These are phyloP conservation scores for Geotrichum candidum DNA, from an alignment of 1,139 yeast genomes.

Conservation along the genomic window DNA sequence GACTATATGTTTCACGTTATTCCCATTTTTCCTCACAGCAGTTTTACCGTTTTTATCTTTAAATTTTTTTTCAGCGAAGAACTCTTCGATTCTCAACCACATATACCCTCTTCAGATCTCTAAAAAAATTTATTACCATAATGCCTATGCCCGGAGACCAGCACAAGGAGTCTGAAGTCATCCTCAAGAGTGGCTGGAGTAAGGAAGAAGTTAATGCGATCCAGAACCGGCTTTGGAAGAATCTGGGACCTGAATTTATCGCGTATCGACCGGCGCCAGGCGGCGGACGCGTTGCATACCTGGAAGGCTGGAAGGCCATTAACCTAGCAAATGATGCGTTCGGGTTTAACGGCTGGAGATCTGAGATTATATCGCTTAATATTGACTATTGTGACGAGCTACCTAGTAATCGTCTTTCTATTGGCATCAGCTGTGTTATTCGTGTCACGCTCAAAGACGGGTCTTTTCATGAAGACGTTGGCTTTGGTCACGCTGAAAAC, in stretches of 20 bases:
- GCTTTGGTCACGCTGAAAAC: slow-evolving; percentile 68
- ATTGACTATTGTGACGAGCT: slow-evolving; percentile 33
- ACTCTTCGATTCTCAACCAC: background rate
- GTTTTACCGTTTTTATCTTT: background rate
- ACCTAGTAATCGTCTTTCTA: slow-evolving; percentile 42
- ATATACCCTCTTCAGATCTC: background rate
- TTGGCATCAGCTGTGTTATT: slow-evolving; percentile 61
- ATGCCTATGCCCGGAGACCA: slow-evolving; percentile 11
- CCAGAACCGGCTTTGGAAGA: slow-evolving; percentile 25
- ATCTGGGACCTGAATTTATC: slow-evolving; percentile 83
- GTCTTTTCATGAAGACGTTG: slow-evolving; percentile 69
- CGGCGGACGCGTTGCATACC: slow-evolving; percentile 36
- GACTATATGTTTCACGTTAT: background rate
- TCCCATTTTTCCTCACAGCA: background rate
- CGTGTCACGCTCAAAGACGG: slow-evolving; percentile 68
- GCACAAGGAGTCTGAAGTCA: background rate
- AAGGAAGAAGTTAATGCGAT: slow-evolving; percentile 16
- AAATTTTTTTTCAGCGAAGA: background rate
- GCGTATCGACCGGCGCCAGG: slow-evolving; percentile 65
- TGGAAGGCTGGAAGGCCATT: slow-evolving; percentile 45
- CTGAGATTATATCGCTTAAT: slow-evolving; percentile 40
- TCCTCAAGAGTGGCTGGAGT: slow-evolving; percentile 3
- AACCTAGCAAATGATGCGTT: slow-evolving; percentile 57
- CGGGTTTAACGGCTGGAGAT: slow-evolving; percentile 64
- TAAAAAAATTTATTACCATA: background rate